These are phyloP conservation scores for Lactarius deliciosus DNA, from an alignment of 768 basidiomycete genomes.

Conservation along the genomic window DNA sequence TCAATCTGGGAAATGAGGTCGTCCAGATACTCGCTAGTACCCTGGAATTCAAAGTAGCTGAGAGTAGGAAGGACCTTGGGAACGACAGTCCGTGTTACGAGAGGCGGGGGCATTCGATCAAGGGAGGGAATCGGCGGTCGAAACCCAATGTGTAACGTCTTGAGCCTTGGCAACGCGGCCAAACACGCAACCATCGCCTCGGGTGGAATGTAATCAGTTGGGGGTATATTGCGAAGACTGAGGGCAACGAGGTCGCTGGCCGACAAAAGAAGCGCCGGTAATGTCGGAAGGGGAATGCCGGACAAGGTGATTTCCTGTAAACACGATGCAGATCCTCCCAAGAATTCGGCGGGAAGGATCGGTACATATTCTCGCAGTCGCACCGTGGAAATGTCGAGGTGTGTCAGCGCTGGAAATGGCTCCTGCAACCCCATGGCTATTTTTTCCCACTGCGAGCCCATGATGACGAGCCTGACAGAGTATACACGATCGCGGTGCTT, in stretches of 20 bases:
- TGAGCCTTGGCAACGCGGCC: not conserved
- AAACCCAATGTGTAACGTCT: not conserved
- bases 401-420: not conserved
- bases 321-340: conserved; percentile 72
- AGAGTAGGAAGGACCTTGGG: not conserved
- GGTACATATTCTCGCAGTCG: not conserved
- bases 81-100: not conserved
- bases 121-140: not conserved
- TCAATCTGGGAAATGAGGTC: not conserved
- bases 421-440: not conserved
- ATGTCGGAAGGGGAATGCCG: conserved; percentile 48
- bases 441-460: not conserved
- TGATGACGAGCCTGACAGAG: not conserved
- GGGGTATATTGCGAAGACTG: not conserved
- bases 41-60: not conserved
- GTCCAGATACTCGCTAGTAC: conserved; percentile 4
- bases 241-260: not conserved
- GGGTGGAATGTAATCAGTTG: conserved; percentile 1
- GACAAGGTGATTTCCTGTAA: conserved; percentile 58
- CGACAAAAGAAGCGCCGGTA: not conserved
- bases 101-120: not conserved
- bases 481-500: not conserved
- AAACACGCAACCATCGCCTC: not conserved
- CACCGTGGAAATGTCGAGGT: not conserved
- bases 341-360: not conserved